Evolutionary conservation across 139 green algal genomes (phyloP).

Genomic region (Tetradesmus lagerheimii): DNA sequence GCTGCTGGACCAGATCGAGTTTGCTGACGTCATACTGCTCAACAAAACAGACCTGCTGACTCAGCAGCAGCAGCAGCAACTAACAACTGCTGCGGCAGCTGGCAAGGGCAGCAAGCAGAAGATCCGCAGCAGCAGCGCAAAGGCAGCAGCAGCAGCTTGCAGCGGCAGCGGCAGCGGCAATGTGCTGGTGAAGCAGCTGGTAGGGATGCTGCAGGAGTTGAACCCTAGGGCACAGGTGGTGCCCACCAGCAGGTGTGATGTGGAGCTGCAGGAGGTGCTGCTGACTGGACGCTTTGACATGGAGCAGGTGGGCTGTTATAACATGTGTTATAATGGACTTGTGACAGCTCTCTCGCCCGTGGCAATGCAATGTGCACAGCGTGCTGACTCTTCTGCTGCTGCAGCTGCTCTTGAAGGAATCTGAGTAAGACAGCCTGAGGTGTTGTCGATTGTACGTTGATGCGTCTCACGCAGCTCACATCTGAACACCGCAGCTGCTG

Average conservation of each 20-base stretch:
- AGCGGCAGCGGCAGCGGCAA: neutral
- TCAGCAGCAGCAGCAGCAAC: neutral
- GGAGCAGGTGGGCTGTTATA: constrained; percentile 45
- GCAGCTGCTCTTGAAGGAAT: neutral
- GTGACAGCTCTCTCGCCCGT: too few relatives aligned
- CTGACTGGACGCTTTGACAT: constrained; percentile 65
- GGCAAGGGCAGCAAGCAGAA: neutral
- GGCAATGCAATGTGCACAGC: too few relatives aligned
- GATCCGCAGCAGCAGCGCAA: neutral
- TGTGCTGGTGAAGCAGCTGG: neutral
- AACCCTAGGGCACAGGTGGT: constrained; percentile 74
- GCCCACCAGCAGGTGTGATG: constrained; percentile 32
- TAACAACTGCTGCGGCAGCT: neutral
- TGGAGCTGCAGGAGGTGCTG: constrained; percentile 60
- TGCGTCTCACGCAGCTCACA: too few relatives aligned
- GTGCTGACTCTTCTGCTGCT: neutral
- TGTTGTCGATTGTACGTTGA: too few relatives aligned
- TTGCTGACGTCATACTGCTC: constrained; percentile 82
- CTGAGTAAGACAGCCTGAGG: too few relatives aligned
- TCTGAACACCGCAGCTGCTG: constrained; percentile 44
- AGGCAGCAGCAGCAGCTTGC: neutral
- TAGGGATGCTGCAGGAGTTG: constrained; percentile 53
- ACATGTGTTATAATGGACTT: too few relatives aligned
- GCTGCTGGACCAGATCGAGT: constrained; percentile 82
- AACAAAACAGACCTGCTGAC: constrained; percentile 72